These are phyloP conservation scores for Curvularia spicifera DNA, from an alignment of 2,329 filamentous ascomycete species.

Conservation along the genomic window DNA sequence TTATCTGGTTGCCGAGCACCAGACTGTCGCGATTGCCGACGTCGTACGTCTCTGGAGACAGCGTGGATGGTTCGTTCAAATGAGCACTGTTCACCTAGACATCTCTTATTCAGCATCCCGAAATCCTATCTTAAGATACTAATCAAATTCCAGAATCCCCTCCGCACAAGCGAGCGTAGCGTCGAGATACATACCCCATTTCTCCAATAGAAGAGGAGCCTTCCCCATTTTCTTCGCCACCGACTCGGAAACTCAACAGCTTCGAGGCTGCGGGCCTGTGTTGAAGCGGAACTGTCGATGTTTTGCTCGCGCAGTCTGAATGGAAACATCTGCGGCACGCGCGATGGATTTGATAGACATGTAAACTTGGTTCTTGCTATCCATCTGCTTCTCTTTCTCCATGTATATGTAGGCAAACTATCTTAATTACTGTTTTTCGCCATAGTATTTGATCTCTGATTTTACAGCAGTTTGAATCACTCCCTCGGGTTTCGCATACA, in stretches of 20 bases:
- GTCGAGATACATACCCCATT: background rate
- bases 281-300: no score
- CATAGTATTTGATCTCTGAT: no score
- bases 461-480: no score
- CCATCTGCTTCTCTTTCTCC: no score
- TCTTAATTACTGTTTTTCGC: no score
- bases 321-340: constrained; percentile 1
- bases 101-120: background rate
- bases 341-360: background rate
- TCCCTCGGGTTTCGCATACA: no score
- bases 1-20: no score
- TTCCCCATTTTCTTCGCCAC: background rate
- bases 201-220: background rate
- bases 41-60: constrained; percentile 1
- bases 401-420: no score
- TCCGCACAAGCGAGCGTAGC: constrained; percentile 4
- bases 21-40: background rate
- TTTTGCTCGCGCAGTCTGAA: no score
- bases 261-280: background rate
- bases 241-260: background rate
- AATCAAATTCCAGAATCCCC: background rate
- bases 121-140: background rate
- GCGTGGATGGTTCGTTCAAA: constrained; percentile 19
- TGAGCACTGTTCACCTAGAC: constrained; percentile 1
- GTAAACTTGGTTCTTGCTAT: no score